Evolutionary conservation across 73 alveolate species (phyloP), one percentile per base, ranked within the genome.

Genomic region (Stentor roeselii): DNA sequence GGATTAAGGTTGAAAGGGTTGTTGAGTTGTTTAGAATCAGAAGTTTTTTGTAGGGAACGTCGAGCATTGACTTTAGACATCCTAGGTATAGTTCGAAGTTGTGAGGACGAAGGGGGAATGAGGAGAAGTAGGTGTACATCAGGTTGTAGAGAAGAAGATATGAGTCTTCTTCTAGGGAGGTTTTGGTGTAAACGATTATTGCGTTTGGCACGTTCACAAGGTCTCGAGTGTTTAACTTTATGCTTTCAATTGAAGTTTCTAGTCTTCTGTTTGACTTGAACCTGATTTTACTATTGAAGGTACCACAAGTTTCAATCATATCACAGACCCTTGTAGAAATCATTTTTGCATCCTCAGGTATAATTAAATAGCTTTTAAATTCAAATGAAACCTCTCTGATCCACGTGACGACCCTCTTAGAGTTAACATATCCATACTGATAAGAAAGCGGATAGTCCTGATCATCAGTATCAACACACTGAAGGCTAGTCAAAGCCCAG

Each of bases 381-480:
- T 50, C 21, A 50, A 50, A 50, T 21, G 6, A 11, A 50, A 50
- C 21, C 67, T 50, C 21, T 50, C 30, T n/a, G 21, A 67, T 21
- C 27, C 34, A 67, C 1, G 11, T 21, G 21, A 27, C 41, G 2
- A 67, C 41, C 14, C 34, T 67, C 21, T 67, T 67, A 36, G 34
- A 21, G n/a, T n/a, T n/a, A 30, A 67, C 2, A 0, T 14, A 21
- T 32, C 80, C 80, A 67, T 21, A 67, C 34, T 67, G 80, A 2
- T 67, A 67, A 67, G n/a, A 30, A 15, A 67, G 34, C 21, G 80
- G 80, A 67, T 67, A 67, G 41, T 67, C 41, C 14, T 67, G 37
- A 32, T 67, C 41, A 67, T 67, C 80, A 2, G 42, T 40, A 67
- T 67, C 80, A 27, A 34, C 41, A 67, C 80, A 67, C 1, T n/a